A percentile compares a stretch with the other conserved stretches of the same genome.
These are phyloP conservation scores for Scedosporium aurantiacum DNA, from an alignment of 2,329 filamentous ascomycete genomes.

Conservation along the genomic window DNA sequence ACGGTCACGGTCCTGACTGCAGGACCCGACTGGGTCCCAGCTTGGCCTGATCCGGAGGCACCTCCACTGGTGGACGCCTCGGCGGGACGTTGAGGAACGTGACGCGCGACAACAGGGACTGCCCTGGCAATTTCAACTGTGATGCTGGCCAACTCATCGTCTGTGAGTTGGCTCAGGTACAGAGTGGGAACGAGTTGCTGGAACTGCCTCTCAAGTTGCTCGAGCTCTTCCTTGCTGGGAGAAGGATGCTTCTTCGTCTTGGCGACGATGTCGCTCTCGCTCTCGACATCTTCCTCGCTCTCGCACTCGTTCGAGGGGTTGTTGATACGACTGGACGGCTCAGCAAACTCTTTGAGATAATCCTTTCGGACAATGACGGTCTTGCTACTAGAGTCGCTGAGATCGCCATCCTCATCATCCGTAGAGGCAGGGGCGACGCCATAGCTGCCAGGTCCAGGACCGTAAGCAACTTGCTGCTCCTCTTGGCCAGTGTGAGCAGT, in stretches of 20 bases:
- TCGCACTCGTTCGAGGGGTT: not conserved
- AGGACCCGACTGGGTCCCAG: not conserved
- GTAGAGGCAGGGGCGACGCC: not conserved
- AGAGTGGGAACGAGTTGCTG: constrained; percentile 7
- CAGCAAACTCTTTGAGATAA: constrained; percentile 11
- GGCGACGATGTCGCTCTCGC: not conserved
- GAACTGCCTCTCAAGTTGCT: constrained; percentile 25
- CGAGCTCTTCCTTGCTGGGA: constrained; percentile 28
- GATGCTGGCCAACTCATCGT: not conserved
- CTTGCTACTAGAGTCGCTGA: not conserved
- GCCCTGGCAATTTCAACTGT: not conserved
- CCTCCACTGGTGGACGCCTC: not conserved
- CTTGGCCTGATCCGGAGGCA: not conserved
- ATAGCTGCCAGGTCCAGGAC: too few relatives aligned
- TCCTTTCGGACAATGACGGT: constrained; percentile 11
- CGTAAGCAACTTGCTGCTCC: too few relatives aligned
- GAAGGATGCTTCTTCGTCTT: constrained; percentile 33
- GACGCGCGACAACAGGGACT: not conserved
- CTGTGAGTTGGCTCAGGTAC: not conserved
- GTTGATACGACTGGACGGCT: not conserved
- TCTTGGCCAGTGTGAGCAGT: too few relatives aligned
- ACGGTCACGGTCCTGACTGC: not conserved
- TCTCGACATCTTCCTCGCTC: not conserved
- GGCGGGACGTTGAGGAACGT: not conserved
- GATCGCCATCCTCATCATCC: not conserved